Evolutionary conservation across 768 basidiomycete species (phyloP).

Genomic region (Dioszegia crocea): DNA sequence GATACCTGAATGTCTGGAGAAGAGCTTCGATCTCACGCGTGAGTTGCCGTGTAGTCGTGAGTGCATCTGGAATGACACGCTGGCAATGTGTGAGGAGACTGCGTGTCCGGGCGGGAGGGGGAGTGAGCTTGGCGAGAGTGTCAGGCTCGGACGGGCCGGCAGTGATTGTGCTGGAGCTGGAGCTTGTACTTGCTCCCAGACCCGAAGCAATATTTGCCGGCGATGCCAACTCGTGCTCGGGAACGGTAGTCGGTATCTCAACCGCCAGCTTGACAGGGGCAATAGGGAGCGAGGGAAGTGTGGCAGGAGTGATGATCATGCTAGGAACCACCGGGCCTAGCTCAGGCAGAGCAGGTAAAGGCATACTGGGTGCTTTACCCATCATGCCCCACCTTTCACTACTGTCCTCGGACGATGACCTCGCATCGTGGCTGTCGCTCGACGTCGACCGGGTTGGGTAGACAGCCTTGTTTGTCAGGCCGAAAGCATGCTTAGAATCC

Average conservation of each 20-base stretch:
- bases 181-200: too few relatives aligned
- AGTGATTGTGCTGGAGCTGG: background rate
- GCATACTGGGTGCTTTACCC: constrained; percentile 27
- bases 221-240: background rate
- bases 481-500: constrained; percentile 6
- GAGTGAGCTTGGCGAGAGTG: background rate
- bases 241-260: background rate
- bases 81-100: constrained; percentile 7
- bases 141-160: background rate
- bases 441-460: constrained; percentile 1
- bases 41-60: constrained; percentile 9
- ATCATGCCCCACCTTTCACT: constrained; percentile 1
- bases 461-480: background rate
- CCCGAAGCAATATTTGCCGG: background rate
- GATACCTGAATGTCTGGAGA: constrained; percentile 18
- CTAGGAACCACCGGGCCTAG: background rate
- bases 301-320: constrained; percentile 1
- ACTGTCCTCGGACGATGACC: background rate
- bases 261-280: constrained; percentile 4
- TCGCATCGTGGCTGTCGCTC: background rate
- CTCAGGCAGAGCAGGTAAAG: constrained; percentile 27
- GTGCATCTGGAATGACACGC: constrained; percentile 19
- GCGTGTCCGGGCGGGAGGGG: background rate
- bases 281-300: background rate
- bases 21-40: constrained; percentile 24